Evolutionary conservation across 371 early-diverging fungal species (phyloP).

Genomic region (Parasitella parasitica): DNA sequence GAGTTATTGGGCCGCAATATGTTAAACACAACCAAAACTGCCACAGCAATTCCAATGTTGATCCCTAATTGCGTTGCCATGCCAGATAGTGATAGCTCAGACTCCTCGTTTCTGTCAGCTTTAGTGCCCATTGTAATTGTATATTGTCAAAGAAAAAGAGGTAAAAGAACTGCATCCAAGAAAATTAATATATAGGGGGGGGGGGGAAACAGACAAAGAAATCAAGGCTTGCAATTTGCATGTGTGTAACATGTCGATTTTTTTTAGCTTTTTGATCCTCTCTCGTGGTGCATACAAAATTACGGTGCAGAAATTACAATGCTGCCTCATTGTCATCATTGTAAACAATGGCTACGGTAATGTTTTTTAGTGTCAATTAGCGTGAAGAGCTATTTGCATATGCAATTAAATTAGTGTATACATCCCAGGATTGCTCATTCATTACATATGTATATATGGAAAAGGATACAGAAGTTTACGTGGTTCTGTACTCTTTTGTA

Average conservation of each 20-base stretch:
- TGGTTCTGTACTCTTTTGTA: too few relatives aligned
- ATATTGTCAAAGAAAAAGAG: neutral
- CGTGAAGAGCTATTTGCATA: too few relatives aligned
- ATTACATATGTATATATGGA: too few relatives aligned
- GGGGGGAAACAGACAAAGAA: neutral
- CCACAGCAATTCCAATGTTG: slow-evolving; percentile 49
- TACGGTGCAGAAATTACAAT: too few relatives aligned
- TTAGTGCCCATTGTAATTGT: neutral
- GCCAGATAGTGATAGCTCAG: slow-evolving; percentile 31
- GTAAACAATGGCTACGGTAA: too few relatives aligned
- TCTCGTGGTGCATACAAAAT: neutral
- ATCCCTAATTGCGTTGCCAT: slow-evolving; percentile 51
- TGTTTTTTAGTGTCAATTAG: too few relatives aligned
- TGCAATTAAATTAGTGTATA: too few relatives aligned
- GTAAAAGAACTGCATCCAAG: too few relatives aligned
- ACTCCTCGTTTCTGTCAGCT: slow-evolving; percentile 6
- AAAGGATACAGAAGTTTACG: too few relatives aligned
- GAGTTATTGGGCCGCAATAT: slow-evolving; percentile 54
- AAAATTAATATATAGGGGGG: neutral
- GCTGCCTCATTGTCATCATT: too few relatives aligned
- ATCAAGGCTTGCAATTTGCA: neutral
- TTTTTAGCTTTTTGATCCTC: neutral
- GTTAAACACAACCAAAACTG: slow-evolving; percentile 41
- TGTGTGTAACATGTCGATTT: neutral
- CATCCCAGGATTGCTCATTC: too few relatives aligned